A percentile compares a stretch with the other conserved stretches of the same genome.
Conservation (phyloP, 2,329 filamentous ascomycete species). For the Aspergillus novofumigatus region DNA sequence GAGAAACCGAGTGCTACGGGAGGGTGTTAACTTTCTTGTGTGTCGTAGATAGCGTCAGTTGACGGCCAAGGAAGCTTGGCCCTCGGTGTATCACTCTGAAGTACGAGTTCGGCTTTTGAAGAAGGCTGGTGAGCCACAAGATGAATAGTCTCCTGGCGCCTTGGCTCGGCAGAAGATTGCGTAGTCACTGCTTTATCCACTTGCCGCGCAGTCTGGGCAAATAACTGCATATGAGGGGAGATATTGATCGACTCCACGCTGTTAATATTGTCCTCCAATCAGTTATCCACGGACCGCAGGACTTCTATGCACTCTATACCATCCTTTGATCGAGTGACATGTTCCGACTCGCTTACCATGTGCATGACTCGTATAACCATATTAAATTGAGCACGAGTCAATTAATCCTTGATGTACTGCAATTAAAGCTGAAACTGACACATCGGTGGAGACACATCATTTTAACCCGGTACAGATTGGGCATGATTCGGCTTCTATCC, state of each 20-base stretch:
- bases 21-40: conserved; percentile 12
- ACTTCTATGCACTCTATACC: background rate
- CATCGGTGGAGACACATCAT: background rate
- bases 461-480: background rate
- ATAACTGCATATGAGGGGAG: no score
- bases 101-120: no score
- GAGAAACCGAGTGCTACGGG: conserved; percentile 30
- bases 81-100: background rate
- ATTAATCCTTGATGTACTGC: background rate
- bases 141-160: no score
- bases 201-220: no score
- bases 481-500: background rate
- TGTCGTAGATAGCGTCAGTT: background rate
- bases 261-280: background rate
- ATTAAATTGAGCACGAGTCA: background rate
- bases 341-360: no score
- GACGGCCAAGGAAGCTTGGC: background rate
- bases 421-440: background rate
- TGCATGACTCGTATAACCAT: background rate
- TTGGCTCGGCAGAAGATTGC: background rate
- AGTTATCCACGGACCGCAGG: background rate
- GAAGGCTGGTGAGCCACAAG: no score
- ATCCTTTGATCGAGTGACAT: no score
- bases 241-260: background rate
- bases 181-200: no score